Evolutionary conservation across 768 basidiomycete species (phyloP).

Genomic region (Coprinellus micaceus): DNA sequence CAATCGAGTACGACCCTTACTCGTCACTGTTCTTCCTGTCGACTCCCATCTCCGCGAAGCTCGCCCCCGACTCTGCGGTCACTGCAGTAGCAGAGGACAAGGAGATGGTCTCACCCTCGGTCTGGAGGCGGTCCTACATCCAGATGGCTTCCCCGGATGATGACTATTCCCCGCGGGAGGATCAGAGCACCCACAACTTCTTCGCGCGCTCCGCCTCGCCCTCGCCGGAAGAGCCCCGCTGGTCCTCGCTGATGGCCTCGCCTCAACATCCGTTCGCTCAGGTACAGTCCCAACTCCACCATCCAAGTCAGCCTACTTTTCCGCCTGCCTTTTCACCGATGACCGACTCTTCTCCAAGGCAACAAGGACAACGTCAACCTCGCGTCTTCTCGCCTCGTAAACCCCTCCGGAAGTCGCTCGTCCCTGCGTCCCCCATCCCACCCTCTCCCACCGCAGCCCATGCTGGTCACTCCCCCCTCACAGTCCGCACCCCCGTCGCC

Average conservation of each 20-base stretch:
- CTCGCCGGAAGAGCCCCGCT: conserved; percentile 19
- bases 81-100: conserved; percentile 48
- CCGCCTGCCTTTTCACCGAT: conserved; percentile 36
- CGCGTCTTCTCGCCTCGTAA: conserved; percentile 14
- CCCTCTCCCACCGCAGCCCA: conserved; percentile 32
- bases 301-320: conserved; percentile 43
- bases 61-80: conserved; percentile 33
- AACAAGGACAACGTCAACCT: background rate
- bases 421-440: too few species aligned
- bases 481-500: conserved; percentile 7
- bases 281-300: conserved; percentile 31
- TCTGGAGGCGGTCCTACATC: conserved; percentile 44
- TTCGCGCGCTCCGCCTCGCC: conserved; percentile 19
- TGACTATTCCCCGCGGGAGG: conserved; percentile 31
- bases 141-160: conserved; percentile 49
- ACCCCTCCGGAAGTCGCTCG: conserved; percentile 5
- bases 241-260: conserved; percentile 24
- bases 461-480: background rate
- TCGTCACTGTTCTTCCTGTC: conserved; percentile 55
- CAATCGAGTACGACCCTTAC: conserved; percentile 62
- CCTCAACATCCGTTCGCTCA: conserved; percentile 18
- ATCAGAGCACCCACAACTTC: conserved; percentile 35
- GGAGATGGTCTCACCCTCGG: conserved; percentile 50
- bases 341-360: conserved; percentile 41
- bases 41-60: conserved; percentile 39